A percentile compares a stretch with the other conserved stretches of the same genome.
Evolutionary conservation across 2,329 filamentous ascomycete genomes (phyloP).

Genomic region (Coniochaeta sp.): DNA sequence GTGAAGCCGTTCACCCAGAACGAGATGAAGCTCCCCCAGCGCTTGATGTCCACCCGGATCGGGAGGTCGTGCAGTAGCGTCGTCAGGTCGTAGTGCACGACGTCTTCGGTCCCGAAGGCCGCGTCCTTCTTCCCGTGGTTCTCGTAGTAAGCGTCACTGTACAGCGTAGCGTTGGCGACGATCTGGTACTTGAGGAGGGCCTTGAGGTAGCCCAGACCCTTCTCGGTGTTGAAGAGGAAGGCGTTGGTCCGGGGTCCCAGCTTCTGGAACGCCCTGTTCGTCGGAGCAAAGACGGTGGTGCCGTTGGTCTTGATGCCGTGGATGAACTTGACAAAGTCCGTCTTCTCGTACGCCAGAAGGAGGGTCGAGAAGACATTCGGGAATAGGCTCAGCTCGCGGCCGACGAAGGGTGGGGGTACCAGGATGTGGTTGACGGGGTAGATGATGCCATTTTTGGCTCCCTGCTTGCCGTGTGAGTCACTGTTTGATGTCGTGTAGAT

Average conservation of each 20-base stretch:
- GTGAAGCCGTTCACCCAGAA: slow-evolving; percentile 72
- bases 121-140: slow-evolving; percentile 17
- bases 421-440: slow-evolving; percentile 71
- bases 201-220: slow-evolving; percentile 67
- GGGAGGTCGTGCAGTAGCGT: slow-evolving; percentile 62
- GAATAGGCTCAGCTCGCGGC: slow-evolving; percentile 52
- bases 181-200: slow-evolving; percentile 76
- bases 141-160: slow-evolving; percentile 72
- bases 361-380: slow-evolving; percentile 74
- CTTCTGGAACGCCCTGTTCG: slow-evolving; percentile 70
- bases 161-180: slow-evolving; percentile 66
- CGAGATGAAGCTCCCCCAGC: slow-evolving; percentile 53
- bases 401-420: slow-evolving; percentile 63
- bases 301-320: slow-evolving; percentile 49
- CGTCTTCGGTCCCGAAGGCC: slow-evolving; percentile 15
- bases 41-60: slow-evolving; percentile 64
- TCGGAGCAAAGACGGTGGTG: slow-evolving; percentile 74
- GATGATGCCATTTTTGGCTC: slow-evolving; percentile 72
- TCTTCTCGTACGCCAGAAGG: slow-evolving; percentile 66
- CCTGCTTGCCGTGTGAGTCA: slow-evolving; percentile 12
- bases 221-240: slow-evolving; percentile 74
- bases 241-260: slow-evolving; percentile 69
- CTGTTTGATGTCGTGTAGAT: slow-evolving; percentile 25
- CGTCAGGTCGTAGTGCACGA: slow-evolving; percentile 59
- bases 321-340: slow-evolving; percentile 58